Percentiles rank a stretch among this genome's conserved stretches.
phyloP scores from a whole-genome alignment of 495 filamentous ascomycete genomes.

The Penicillium turbatum region DNA sequence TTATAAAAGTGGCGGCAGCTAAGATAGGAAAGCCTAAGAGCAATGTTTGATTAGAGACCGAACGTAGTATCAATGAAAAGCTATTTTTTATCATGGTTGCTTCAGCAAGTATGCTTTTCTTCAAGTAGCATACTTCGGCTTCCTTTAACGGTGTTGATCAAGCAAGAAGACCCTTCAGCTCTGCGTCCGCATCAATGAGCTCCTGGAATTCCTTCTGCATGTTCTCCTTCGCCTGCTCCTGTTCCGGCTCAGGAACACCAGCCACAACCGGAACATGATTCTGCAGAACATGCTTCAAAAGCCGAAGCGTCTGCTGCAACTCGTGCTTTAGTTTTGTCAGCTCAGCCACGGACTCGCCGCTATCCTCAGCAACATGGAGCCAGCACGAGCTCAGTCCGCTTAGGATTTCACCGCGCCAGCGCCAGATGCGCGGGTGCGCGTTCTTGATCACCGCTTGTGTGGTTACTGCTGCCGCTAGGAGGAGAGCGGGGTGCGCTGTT shows the following conservation, averaged over 20 bases:
- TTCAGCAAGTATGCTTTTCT: not conserved
- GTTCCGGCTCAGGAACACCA: conserved; percentile 15
- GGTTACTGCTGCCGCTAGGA: conserved; percentile 50
- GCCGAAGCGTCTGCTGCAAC: conserved; percentile 40
- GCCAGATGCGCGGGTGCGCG: conserved; percentile 67
- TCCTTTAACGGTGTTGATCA: not conserved
- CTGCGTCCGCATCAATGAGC: conserved; percentile 35
- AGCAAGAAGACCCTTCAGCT: conserved; percentile 28
- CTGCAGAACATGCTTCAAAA: conserved; percentile 36
- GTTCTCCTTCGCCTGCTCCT: conserved; percentile 22
- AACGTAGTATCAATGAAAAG: too few species aligned
- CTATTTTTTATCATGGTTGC: too few species aligned
- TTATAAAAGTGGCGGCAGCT: too few species aligned
- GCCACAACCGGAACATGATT: conserved; percentile 18
- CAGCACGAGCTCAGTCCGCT: conserved; percentile 62
- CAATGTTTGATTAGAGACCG: too few species aligned
- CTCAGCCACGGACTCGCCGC: conserved; percentile 3
- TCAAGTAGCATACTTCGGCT: not conserved
- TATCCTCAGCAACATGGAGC: conserved; percentile 53
- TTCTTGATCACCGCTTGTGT: conserved; percentile 58
- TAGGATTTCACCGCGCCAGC: conserved; percentile 65
- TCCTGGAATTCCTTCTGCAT: conserved; percentile 32
- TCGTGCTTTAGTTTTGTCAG: conserved; percentile 39
- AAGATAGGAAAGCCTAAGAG: too few species aligned
- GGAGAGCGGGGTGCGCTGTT: conserved; percentile 49